These are phyloP conservation scores for Coniella vitis DNA, from an alignment of 2,329 filamentous ascomycete species.

Conservation along the genomic window DNA sequence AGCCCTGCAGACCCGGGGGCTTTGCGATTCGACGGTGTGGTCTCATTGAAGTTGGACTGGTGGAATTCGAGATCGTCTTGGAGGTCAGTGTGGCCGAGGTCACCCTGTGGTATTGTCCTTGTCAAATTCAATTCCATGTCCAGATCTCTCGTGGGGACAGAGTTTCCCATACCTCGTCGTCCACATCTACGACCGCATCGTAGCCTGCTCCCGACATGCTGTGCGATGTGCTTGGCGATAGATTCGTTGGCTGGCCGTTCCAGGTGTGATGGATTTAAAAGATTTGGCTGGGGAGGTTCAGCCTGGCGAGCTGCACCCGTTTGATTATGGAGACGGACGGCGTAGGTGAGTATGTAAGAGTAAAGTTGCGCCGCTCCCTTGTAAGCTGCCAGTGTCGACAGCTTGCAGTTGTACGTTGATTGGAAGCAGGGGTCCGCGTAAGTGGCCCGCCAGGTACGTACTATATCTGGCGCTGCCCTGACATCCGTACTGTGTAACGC, in stretches of 20 bases:
- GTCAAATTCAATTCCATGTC: constrained; percentile 4
- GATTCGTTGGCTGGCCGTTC: background rate
- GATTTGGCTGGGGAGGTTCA: too few species aligned
- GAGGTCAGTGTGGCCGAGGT: constrained; percentile 95
- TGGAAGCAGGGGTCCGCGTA: constrained; percentile 1
- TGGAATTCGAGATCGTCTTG: constrained; percentile 99
- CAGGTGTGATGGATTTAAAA: background rate
- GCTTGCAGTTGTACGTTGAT: background rate
- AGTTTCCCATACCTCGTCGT: constrained; percentile 69
- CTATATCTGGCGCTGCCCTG: background rate
- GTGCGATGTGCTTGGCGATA: background rate
- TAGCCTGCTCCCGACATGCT: constrained; percentile 79
- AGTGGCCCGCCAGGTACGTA: background rate
- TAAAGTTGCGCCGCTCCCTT: background rate
- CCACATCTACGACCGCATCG: constrained; percentile 95
- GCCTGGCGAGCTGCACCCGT: background rate
- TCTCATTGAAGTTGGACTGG: constrained; percentile 73
- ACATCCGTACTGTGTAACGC: background rate
- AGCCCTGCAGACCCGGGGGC: constrained; percentile 43
- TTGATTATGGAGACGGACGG: too few species aligned
- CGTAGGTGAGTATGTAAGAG: background rate
- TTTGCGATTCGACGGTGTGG: constrained; percentile 41
- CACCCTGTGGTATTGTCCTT: constrained; percentile 55
- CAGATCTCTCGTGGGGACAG: background rate
- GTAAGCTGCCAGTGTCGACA: constrained; percentile 1